phyloP scores from a whole-genome alignment of 2,329 filamentous ascomycete genomes.

The Microdochium paspali region DNA sequence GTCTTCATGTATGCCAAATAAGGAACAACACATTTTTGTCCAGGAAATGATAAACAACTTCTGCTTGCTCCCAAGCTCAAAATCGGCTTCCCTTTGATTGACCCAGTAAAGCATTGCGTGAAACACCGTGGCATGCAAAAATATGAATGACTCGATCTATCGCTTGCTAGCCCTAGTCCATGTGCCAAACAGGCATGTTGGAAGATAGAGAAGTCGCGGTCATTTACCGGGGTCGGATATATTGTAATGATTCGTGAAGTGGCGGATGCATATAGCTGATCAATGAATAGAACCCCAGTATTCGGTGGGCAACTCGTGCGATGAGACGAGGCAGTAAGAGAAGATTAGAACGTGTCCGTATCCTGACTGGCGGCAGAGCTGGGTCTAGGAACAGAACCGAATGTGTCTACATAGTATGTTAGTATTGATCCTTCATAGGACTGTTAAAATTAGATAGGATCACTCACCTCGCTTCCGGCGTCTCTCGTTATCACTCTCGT shows the following conservation, averaged over 20 bases:
- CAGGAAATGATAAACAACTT: background rate
- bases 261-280: no score
- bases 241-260: no score
- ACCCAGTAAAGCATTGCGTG: no score
- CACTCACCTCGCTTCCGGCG: conserved; percentile 48
- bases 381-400: conserved; percentile 33
- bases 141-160: no score
- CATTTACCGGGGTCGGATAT: no score
- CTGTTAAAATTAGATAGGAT: background rate
- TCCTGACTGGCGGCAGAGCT: conserved; percentile 32
- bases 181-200: no score
- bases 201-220: no score
- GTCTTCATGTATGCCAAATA: background rate
- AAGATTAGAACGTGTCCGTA: conserved; percentile 40
- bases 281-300: no score
- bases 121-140: no score
- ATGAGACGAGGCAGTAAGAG: background rate
- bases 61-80: no score
- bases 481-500: conserved; percentile 36
- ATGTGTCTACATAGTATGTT: conserved; percentile 32
- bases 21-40: background rate
- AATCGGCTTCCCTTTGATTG: no score
- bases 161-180: no score
- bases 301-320: background rate
- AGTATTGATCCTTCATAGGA: conserved; percentile 4